A percentile compares a stretch with the other conserved stretches of the same genome.
Conservation (phyloP, 2,329 filamentous ascomycete genomes). For the Pyricularia sp. region DNA sequence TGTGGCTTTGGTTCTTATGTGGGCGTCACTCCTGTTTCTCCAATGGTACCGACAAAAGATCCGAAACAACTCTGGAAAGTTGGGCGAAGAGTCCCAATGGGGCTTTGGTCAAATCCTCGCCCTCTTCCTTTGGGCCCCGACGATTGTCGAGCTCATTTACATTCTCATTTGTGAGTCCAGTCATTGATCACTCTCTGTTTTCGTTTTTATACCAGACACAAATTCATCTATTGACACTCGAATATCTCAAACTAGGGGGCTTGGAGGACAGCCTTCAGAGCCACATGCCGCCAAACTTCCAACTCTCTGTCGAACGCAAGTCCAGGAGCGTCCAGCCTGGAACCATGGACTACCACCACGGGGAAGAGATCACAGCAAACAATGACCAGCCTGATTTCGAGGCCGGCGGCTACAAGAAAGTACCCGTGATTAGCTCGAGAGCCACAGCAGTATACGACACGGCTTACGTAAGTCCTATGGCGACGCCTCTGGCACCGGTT, state of each 20-base stretch:
- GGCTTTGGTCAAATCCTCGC: conserved; percentile 11
- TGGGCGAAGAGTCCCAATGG: conserved; percentile 8
- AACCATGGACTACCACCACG: neutral
- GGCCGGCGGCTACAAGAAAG: neutral
- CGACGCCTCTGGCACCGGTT: neutral
- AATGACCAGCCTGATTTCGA: neutral
- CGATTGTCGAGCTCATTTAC: conserved; percentile 7
- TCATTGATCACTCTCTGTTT: neutral
- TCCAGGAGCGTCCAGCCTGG: neutral
- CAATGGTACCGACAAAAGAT: conserved; percentile 7
- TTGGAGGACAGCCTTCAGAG: neutral
- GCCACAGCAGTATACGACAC: neutral
- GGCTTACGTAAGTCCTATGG: neutral
- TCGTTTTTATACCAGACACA: neutral
- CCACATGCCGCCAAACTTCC: neutral
- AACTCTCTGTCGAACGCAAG: neutral
- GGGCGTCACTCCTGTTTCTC: conserved; percentile 8
- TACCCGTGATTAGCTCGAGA: neutral
- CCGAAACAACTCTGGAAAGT: conserved; percentile 6
- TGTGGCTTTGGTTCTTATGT: conserved; percentile 8
- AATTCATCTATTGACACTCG: neutral
- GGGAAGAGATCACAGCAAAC: neutral
- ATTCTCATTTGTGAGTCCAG: conserved; percentile 7
- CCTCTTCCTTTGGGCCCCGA: conserved; percentile 8
- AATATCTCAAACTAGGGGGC: neutral